phyloP scores from a whole-genome alignment of 169 alveolate species.

The Plasmodium berghei region DNA sequence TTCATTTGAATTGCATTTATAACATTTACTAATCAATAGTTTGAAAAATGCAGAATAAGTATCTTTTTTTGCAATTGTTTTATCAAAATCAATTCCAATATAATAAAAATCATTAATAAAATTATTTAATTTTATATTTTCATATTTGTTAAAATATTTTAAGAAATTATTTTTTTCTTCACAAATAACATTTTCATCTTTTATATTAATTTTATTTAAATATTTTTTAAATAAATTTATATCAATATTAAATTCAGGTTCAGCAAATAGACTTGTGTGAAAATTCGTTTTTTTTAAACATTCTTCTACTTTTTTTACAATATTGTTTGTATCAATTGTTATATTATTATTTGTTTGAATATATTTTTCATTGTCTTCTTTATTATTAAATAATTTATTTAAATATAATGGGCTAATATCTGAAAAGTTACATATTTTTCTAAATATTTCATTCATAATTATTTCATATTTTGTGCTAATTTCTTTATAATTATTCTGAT shows the following conservation, averaged over 20 bases:
- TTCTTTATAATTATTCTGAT: background rate
- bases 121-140: background rate
- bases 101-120: constrained; percentile 31
- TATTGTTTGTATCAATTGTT: background rate
- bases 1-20: background rate
- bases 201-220: background rate
- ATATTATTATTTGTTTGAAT: background rate
- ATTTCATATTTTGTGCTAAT: background rate
- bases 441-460: background rate
- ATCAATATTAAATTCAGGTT: constrained; percentile 7
- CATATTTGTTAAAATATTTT: constrained; percentile 8
- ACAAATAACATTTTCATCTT: background rate
- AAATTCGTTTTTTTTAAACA: background rate
- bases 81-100: constrained; percentile 65
- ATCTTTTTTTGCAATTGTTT: constrained; percentile 50
- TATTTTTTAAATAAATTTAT: background rate
- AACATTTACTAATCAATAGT: constrained; percentile 9
- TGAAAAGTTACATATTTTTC: constrained; percentile 1
- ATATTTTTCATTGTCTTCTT: background rate
- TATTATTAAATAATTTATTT: background rate
- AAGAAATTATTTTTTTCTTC: constrained; percentile 20
- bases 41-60: constrained; percentile 34
- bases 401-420: constrained; percentile 6
- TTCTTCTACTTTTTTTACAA: background rate
- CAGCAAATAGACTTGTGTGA: background rate